Conservation (phyloP, 2,329 filamentous ascomycete genomes). For the Penicillium corylophilum region DNA sequence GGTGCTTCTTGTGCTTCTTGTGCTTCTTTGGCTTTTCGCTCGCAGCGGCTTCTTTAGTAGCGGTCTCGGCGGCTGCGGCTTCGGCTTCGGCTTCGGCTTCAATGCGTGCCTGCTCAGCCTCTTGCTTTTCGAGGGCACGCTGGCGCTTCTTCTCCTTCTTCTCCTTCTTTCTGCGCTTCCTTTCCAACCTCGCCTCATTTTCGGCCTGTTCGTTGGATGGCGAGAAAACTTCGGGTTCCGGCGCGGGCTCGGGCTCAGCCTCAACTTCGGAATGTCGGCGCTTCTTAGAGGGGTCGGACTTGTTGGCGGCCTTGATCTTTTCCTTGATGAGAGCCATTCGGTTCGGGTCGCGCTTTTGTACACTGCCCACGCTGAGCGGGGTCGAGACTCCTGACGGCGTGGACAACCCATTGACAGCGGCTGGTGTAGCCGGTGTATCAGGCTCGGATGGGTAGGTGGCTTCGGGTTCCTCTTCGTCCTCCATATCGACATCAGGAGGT, state of each 20-base stretch:
- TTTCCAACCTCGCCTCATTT: constrained; percentile 7
- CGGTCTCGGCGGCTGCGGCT: not conserved
- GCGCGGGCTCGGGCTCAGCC: not conserved
- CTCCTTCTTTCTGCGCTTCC: constrained; percentile 9
- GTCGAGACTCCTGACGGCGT: not conserved
- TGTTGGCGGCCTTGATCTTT: not conserved
- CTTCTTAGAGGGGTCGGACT: constrained; percentile 3
- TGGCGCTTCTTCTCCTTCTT: constrained; percentile 1
- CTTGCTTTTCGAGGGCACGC: not conserved
- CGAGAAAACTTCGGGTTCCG: not conserved
- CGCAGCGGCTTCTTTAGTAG: not conserved
- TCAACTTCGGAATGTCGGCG: not conserved
- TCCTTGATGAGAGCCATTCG: not conserved
- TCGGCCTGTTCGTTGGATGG: not conserved
- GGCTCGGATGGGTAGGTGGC: not conserved
- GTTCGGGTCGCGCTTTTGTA: not conserved
- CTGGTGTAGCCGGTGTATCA: not conserved
- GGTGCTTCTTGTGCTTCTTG: constrained; percentile 10
- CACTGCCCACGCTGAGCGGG: not conserved
- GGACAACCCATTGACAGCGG: not conserved
- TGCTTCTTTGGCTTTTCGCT: not conserved
- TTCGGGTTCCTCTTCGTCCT: not conserved
- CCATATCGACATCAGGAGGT: not conserved
- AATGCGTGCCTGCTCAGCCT: not conserved
- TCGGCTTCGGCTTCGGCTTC: not conserved